Percentiles rank a stretch among this genome's conserved stretches.
Conservation (phyloP, 345 rosid genomes). For the Acer saccharum region DNA sequence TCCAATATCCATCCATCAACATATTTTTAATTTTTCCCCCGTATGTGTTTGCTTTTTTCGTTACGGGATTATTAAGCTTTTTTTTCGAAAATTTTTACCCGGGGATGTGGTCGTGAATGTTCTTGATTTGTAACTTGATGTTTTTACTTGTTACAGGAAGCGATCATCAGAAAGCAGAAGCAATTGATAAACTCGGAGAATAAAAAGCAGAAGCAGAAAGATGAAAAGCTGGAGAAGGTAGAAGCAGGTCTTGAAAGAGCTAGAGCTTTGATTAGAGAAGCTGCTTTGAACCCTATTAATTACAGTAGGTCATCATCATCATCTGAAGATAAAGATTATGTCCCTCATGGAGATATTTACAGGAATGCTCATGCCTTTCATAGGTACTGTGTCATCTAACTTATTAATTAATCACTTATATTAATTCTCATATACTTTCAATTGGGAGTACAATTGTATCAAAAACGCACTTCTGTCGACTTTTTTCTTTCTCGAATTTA, state of each 20-base stretch:
- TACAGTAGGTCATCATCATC: slow-evolving; percentile 11
- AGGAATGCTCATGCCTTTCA: slow-evolving; percentile 53
- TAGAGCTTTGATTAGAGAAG: slow-evolving; percentile 54
- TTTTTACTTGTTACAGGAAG: background rate
- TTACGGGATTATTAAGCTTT: too few species aligned
- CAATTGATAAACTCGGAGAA: too few species aligned
- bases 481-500: too few species aligned
- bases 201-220: slow-evolving; percentile 11
- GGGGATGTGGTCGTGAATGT: background rate
- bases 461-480: too few species aligned
- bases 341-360: slow-evolving; percentile 52
- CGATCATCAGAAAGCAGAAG: background rate
- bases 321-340: slow-evolving; percentile 34
- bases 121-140: background rate
- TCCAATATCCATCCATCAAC: background rate
- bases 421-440: too few species aligned
- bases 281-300: slow-evolving; percentile 19
- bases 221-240: slow-evolving; percentile 31
- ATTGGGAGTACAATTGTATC: too few species aligned
- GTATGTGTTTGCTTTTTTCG: too few species aligned
- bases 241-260: slow-evolving; percentile 51
- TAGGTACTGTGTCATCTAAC: slow-evolving; percentile 29
- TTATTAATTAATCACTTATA: too few species aligned
- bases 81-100: too few species aligned
- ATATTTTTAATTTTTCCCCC: background rate